Evolutionary conservation across 2,329 filamentous ascomycete species (phyloP), one percentile per base, ranked within the genome.

Genomic region (Neofusicoccum ribis): DNA sequence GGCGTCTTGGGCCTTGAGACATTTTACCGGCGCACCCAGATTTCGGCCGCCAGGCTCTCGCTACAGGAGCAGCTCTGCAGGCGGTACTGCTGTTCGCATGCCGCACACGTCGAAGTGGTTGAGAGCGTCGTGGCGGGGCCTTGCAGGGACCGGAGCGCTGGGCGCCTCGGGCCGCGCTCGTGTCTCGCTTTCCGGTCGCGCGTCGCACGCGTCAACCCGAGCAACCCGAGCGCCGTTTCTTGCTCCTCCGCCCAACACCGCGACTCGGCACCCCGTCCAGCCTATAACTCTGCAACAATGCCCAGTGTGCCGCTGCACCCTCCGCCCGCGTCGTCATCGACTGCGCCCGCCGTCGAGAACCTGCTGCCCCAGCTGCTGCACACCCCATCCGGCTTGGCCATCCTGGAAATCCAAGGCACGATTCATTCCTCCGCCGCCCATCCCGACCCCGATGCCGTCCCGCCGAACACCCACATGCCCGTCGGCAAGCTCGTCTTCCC

Each of bases 391-490:
- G 95, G 95, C 59, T 86, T 97, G 46, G 94, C 94, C 17, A 84
- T 99, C 51, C 83, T 99, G 65, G 95, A 98, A 80, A 86, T 99
- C 14, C 95, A 99, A 82, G 95, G 93, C 67, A 92, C 88, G 14
- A 89, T 99, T 79, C 94, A 96, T 77, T 69, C 75, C 36, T 71
- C 69, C n/a, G 67, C 72, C 8, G 20, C 43, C 34, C 27, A 37
- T 3, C 15, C 51, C 27, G 52, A 64, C 3, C 5, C 56, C 41
- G n/a, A 37, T 37, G 43, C 69, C n/a, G 66, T 44, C 17, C n/a
- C 62, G 2, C 6, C 31, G 12, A 15, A 34, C 49, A 12, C 43
- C 27, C 60, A 66, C 61, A 86, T 86, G 1, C 78, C 82, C 31
- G 83, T 96, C 68, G 93, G 93, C 37, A 88, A 86, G 64, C 83